A percentile compares a stretch with the other conserved stretches of the same genome.
phyloP scores from a whole-genome alignment of 495 filamentous ascomycete species.

The Thozetella sp. region DNA sequence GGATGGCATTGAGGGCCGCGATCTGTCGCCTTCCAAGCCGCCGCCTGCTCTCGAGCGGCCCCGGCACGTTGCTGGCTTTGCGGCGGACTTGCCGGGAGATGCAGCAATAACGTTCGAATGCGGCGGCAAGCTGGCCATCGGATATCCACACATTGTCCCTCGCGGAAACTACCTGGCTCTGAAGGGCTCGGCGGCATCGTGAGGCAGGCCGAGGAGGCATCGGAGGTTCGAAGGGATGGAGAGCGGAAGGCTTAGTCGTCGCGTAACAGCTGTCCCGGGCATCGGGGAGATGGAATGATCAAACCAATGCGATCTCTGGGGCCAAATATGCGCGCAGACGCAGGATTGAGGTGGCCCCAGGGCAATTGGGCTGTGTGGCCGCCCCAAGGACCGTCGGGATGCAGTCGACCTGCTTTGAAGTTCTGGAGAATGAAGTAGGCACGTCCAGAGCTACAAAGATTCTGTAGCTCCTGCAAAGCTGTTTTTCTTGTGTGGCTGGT shows the following conservation, averaged over 20 bases:
- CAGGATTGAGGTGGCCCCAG: too few relatives aligned
- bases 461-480: background rate
- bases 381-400: too few relatives aligned
- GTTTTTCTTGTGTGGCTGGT: background rate
- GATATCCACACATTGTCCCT: slow-evolving; percentile 44
- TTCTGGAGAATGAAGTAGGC: too few relatives aligned
- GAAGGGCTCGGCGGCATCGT: slow-evolving; percentile 41
- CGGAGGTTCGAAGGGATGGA: slow-evolving; percentile 8
- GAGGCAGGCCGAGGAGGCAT: slow-evolving; percentile 36
- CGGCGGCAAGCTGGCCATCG: slow-evolving; percentile 34
- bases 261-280: background rate
- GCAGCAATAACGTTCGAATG: slow-evolving; percentile 40
- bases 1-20: slow-evolving; percentile 37
- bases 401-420: too few relatives aligned
- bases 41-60: slow-evolving; percentile 53
- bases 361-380: too few relatives aligned
- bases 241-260: background rate
- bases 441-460: background rate
- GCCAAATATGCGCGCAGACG: too few relatives aligned
- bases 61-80: slow-evolving; percentile 32
- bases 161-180: slow-evolving; percentile 27
- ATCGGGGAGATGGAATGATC: background rate
- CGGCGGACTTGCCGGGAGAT: slow-evolving; percentile 24
- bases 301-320: slow-evolving; percentile 10
- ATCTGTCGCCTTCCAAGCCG: slow-evolving; percentile 53